Conservation (phyloP, 768 basidiomycete species). For the Cystobasidium tubakii region DNA sequence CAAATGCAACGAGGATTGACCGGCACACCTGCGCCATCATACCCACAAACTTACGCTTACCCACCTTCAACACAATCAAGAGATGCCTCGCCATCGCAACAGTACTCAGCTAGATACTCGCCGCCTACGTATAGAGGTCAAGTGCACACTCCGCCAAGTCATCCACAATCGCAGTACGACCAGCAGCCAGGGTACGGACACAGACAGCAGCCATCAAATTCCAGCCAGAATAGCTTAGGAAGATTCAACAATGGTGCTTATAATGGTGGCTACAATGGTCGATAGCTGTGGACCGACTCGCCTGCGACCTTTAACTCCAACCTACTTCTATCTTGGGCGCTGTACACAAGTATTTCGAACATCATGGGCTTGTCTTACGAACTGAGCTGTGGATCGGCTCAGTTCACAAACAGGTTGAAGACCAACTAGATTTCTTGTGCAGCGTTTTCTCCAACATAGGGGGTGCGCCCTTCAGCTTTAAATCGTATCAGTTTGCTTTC, state of each 20-base stretch:
- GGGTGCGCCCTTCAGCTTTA: too few relatives aligned
- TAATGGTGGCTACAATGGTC: not conserved
- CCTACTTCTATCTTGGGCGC: too few relatives aligned
- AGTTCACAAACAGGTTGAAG: too few relatives aligned
- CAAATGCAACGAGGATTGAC: not conserved
- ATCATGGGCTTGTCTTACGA: too few relatives aligned
- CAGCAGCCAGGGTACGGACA: not conserved
- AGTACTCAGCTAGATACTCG: not conserved
- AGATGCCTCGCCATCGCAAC: not conserved
- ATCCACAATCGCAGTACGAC: not conserved
- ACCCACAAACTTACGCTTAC: not conserved
- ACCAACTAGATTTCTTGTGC: too few relatives aligned
- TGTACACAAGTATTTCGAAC: too few relatives aligned
- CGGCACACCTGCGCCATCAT: not conserved
- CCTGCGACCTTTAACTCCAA: not conserved
- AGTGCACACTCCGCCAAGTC: not conserved
- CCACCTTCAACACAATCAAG: not conserved
- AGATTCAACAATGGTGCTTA: not conserved
- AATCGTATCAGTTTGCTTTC: not conserved
- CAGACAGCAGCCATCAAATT: not conserved
- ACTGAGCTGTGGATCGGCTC: too few relatives aligned
- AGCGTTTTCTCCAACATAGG: too few relatives aligned
- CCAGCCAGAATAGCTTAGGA: not conserved
- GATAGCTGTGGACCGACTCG: not conserved
- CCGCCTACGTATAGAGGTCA: not conserved